Evolutionary conservation across 768 basidiomycete genomes (phyloP).

Genomic region (Russula griseocarnosa): DNA sequence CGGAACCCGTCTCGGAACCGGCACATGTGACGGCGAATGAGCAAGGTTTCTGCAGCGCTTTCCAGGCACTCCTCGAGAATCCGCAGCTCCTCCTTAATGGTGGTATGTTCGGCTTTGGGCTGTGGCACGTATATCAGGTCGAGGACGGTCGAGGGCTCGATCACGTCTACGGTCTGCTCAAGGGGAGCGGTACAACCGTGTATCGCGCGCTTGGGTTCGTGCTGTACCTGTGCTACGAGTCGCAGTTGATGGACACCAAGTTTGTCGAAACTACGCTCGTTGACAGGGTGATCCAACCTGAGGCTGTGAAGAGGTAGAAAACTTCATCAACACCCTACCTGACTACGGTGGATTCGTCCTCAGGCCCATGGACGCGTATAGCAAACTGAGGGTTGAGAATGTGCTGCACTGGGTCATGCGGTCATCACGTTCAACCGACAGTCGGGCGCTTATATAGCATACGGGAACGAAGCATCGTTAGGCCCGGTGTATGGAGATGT

Average conservation of each 20-base stretch:
- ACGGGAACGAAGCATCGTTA: not conserved
- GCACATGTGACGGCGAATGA: slow-evolving; percentile 2
- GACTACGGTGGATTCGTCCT: not conserved
- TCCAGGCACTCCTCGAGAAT: slow-evolving; percentile 35
- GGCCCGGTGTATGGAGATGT: slow-evolving; percentile 6
- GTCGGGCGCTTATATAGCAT: not conserved
- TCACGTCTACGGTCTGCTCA: slow-evolving; percentile 7
- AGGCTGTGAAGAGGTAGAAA: not conserved
- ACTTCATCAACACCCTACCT: not conserved
- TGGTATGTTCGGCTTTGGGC: slow-evolving; percentile 41
- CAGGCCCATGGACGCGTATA: too few species aligned
- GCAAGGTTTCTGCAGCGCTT: slow-evolving; percentile 20
- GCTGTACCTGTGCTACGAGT: slow-evolving; percentile 6
- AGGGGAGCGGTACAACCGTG: slow-evolving; percentile 9
- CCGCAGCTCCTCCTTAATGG: slow-evolving; percentile 39
- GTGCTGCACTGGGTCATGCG: not conserved
- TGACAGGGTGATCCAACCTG: not conserved
- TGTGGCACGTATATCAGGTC: slow-evolving; percentile 40
- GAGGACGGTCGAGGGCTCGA: not conserved
- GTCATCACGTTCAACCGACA: not conserved
- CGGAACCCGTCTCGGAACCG: too few species aligned
- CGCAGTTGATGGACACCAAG: not conserved
- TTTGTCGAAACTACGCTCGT: not conserved
- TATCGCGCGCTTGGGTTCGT: not conserved
- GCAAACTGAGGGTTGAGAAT: not conserved